Conservation (phyloP, 2,329 filamentous ascomycete species). For the Aspergillus aculeatinus region DNA sequence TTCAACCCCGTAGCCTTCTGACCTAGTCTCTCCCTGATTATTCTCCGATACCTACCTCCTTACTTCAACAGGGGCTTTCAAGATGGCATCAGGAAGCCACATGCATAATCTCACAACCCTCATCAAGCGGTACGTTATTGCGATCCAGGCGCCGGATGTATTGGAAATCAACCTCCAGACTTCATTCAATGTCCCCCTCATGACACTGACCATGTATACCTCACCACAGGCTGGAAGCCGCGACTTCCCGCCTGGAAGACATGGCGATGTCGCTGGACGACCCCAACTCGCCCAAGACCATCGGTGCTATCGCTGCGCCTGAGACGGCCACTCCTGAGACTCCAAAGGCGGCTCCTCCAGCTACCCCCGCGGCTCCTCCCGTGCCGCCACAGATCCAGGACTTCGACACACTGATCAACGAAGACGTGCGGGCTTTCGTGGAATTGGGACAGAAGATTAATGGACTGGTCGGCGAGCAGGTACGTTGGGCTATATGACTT, state of each 20-base stretch:
- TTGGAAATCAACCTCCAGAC: neutral
- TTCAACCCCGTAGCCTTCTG: slow-evolving; percentile 40
- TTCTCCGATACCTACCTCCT: slow-evolving; percentile 13
- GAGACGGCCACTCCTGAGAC: slow-evolving; percentile 25
- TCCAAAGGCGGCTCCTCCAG: slow-evolving; percentile 40
- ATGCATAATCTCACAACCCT: slow-evolving; percentile 97
- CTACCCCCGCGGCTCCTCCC: slow-evolving; percentile 55
- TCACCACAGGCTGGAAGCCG: slow-evolving; percentile 81
- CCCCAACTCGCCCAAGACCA: slow-evolving; percentile 47
- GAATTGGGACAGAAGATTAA: slow-evolving; percentile 76
- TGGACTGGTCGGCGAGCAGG: slow-evolving; percentile 76
- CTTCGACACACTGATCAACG: slow-evolving; percentile 76
- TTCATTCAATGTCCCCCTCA: neutral
- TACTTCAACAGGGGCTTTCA: slow-evolving; percentile 19
- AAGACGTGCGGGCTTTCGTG: slow-evolving; percentile 74
- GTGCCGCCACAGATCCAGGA: slow-evolving; percentile 79
- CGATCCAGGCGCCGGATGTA: neutral
- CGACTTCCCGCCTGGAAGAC: slow-evolving; percentile 92
- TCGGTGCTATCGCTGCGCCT: slow-evolving; percentile 23
- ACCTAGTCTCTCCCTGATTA: slow-evolving; percentile 40
- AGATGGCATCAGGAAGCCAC: slow-evolving; percentile 69
- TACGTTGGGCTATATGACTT: slow-evolving; percentile 38
- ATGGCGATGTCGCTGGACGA: slow-evolving; percentile 72
- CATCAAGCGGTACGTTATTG: slow-evolving; percentile 78
- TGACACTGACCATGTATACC: slow-evolving; percentile 47